Conservation (phyloP, 2,329 filamentous ascomycete species). For the Sporothrix sp. region DNA sequence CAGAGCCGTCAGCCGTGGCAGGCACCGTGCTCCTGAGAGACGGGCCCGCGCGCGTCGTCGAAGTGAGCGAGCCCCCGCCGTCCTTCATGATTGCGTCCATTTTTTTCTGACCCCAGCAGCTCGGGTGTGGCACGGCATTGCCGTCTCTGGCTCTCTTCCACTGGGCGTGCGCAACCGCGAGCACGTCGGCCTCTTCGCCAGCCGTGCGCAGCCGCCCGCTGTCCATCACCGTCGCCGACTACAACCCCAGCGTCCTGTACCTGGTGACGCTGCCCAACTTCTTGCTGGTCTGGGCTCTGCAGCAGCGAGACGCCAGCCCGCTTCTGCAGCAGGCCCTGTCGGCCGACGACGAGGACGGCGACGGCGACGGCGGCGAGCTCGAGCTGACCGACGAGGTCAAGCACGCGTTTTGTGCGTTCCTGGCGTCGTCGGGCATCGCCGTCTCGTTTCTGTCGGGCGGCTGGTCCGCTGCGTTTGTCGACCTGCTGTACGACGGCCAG, state of each 20-base stretch:
- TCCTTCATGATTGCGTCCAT: neutral
- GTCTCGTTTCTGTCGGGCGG: slow-evolving; percentile 64
- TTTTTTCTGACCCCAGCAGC: slow-evolving; percentile 30
- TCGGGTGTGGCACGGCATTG: slow-evolving; percentile 70
- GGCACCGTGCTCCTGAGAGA: slow-evolving; percentile 19
- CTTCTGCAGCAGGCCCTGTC: slow-evolving; percentile 37
- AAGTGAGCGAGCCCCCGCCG: slow-evolving; percentile 32
- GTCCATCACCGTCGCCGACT: slow-evolving; percentile 63
- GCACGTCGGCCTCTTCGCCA: neutral
- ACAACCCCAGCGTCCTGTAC: slow-evolving; percentile 67
- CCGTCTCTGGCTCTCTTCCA: slow-evolving; percentile 64
- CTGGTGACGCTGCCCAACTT: slow-evolving; percentile 74
- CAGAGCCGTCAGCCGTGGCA: slow-evolving; percentile 9
- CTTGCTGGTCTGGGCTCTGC: slow-evolving; percentile 56
- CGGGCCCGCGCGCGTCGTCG: slow-evolving; percentile 37
- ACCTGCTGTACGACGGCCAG: slow-evolving; percentile 39
- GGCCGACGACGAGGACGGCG: slow-evolving; percentile 49
- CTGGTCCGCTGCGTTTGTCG: slow-evolving; percentile 58
- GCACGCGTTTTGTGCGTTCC: slow-evolving; percentile 44
- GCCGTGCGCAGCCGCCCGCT: slow-evolving; percentile 29
- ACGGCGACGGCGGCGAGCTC: slow-evolving; percentile 49
- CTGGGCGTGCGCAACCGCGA: slow-evolving; percentile 31
- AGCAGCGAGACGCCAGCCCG: slow-evolving; percentile 26
- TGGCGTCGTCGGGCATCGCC: slow-evolving; percentile 41
- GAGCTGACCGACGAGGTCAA: slow-evolving; percentile 52